Evolutionary conservation across 2,329 filamentous ascomycete species (phyloP).

Genomic region (Monosporascus sp.): DNA sequence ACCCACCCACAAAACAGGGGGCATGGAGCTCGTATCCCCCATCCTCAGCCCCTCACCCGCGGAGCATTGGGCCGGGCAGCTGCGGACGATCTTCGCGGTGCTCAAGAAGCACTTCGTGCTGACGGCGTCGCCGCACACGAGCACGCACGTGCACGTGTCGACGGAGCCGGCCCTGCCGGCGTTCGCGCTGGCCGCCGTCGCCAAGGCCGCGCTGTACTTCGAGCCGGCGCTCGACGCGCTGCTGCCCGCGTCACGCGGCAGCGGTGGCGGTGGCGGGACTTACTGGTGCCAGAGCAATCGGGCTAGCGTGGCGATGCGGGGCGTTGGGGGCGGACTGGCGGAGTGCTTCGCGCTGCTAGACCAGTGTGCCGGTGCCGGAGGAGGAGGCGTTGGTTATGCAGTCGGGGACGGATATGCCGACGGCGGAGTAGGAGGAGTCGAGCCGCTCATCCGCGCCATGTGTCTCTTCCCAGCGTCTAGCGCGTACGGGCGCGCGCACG

Average conservation of each 20-base stretch:
- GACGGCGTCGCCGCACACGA: constrained; percentile 22
- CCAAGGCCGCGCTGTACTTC: constrained; percentile 29
- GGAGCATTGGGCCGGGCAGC: constrained; percentile 23
- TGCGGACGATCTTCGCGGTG: constrained; percentile 25
- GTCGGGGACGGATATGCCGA: constrained; percentile 1
- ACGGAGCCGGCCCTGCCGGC: constrained; percentile 14
- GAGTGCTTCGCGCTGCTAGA: constrained; percentile 23
- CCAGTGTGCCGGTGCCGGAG: background rate
- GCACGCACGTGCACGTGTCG: constrained; percentile 34
- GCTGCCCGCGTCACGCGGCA: constrained; percentile 7
- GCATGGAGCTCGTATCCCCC: constrained; percentile 32
- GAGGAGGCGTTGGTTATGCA: background rate
- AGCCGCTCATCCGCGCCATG: constrained; percentile 24
- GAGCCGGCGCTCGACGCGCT: constrained; percentile 30
- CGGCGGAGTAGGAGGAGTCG: background rate
- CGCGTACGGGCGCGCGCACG: constrained; percentile 25
- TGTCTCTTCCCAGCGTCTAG: constrained; percentile 27
- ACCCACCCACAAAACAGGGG: constrained; percentile 13
- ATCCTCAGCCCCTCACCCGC: constrained; percentile 19
- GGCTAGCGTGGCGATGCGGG: constrained; percentile 18
- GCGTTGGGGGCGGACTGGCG: constrained; percentile 4
- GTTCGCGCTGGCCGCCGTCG: constrained; percentile 21
- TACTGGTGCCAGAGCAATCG: constrained; percentile 35
- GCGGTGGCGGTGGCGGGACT: background rate
- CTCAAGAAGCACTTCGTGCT: constrained; percentile 22